Base-by-base conservation (phyloP, 2,329 filamentous ascomycete species). In the Rutstroemia sp. region DNA sequence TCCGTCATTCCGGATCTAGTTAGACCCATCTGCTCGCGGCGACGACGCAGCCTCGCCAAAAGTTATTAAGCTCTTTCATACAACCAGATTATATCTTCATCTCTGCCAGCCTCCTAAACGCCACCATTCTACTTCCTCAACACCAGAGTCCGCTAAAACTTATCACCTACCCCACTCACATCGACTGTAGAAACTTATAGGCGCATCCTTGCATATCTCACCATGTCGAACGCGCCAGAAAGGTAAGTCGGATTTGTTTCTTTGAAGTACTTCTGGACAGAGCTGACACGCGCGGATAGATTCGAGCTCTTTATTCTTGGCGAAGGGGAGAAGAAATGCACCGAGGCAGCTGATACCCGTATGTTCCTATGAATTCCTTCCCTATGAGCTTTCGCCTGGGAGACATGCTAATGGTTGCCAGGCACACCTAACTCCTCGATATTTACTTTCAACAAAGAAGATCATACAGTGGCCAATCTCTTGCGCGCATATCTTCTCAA, bases 371-470 rank as follows among this genome's bases (percentile, higher is more conserved):
- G 50, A 34, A 10, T 14, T 21, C 12, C 14, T 34, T 34, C 30
- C 9, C 9, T 34, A 12, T 10, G 30, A 34, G 30, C 10, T 34
- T 12, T 34, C 1, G 4, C 12, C 30, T 12, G 4, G 30, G 30
- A 4, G 9, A 12, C 3, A 12, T 34, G 30, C 30, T 34, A 34
- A 34, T 34, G 9, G 12, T 34, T 12, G 9, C 42, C 58, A 94
- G 91, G 90, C 68, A 91, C 95, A 70, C 89, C 92, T 21, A 95
- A 96, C 71, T 91, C 89, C n/a, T 88, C 90, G 9, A 88, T 96
- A 73, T 99, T 99, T 76, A 84, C 89, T 58, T 85, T 99, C 74
- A 89, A 90, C 74, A 97, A 96, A 73, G 94, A 99, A 72, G 94
- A 99, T 67, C 92, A 96, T 74, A 96, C 92, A 1, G 82, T 99